Conservation (phyloP, 2,329 filamentous ascomycete species). For the Metarhizium anisopliae region DNA sequence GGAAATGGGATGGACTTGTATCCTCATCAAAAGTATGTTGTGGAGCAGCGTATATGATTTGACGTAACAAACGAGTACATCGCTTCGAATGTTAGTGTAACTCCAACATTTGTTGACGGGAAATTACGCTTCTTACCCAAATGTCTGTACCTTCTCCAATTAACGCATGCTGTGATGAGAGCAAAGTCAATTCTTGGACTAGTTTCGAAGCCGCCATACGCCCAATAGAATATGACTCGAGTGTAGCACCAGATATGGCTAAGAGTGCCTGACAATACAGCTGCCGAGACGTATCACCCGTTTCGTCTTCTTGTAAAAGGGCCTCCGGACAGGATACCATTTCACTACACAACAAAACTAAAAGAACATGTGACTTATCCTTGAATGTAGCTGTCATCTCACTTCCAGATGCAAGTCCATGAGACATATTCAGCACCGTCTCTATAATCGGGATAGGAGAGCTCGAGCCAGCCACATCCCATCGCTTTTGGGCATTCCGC, state of each 20-base stretch:
- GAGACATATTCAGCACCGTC: slow-evolving; percentile 25
- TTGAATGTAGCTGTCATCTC: slow-evolving; percentile 13
- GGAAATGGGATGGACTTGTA: slow-evolving; percentile 20
- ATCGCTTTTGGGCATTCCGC: slow-evolving; percentile 28
- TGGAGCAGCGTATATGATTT: slow-evolving; percentile 13
- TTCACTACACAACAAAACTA: slow-evolving; percentile 34
- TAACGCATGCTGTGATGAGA: slow-evolving; percentile 21
- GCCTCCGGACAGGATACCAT: slow-evolving; percentile 23
- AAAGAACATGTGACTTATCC: slow-evolving; percentile 28
- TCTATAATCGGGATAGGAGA: slow-evolving; percentile 28
- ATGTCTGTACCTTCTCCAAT: slow-evolving; percentile 29
- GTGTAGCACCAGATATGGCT: slow-evolving; percentile 26
- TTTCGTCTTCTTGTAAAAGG: slow-evolving; percentile 18
- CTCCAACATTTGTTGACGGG: background rate
- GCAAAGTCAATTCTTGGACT: slow-evolving; percentile 30
- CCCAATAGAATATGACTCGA: slow-evolving; percentile 23
- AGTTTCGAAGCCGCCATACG: slow-evolving; percentile 34
- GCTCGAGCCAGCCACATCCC: slow-evolving; percentile 21
- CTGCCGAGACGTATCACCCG: slow-evolving; percentile 19
- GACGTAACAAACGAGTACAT: slow-evolving; percentile 19
- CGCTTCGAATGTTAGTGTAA: slow-evolving; percentile 18
- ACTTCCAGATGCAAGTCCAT: slow-evolving; percentile 10
- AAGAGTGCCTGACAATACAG: slow-evolving; percentile 30
- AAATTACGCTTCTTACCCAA: slow-evolving; percentile 23
- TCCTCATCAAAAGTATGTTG: slow-evolving; percentile 14